Evolutionary conservation across 441 rosid genomes (phyloP).

Genomic region (Breynia disticha): DNA sequence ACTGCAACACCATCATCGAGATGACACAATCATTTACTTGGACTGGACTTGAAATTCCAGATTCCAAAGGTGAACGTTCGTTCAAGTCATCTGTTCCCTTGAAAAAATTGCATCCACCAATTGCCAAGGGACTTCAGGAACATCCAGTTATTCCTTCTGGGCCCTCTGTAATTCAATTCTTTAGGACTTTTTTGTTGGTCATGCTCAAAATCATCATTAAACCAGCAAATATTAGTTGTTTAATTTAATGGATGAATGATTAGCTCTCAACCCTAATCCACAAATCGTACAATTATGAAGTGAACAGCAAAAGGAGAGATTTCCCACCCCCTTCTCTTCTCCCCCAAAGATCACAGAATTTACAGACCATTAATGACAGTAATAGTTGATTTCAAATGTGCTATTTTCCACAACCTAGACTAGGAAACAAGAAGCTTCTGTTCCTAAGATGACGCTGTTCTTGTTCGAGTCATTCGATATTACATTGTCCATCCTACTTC

Average conservation of each 20-base stretch:
- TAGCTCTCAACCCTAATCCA: too few species aligned
- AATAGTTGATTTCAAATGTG: constrained; percentile 16
- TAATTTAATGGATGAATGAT: too few species aligned
- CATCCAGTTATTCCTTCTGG: too few species aligned
- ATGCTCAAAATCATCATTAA: too few species aligned
- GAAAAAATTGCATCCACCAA: neutral
- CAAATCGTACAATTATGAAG: too few species aligned
- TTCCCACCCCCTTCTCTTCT: too few species aligned
- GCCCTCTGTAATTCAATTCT: too few species aligned
- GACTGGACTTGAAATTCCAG: neutral
- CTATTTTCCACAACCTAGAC: constrained; percentile 5
- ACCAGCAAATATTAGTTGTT: too few species aligned
- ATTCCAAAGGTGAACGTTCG: neutral
- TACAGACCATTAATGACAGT: constrained; percentile 27
- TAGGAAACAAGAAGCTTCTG: constrained; percentile 17
- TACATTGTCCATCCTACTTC: constrained; percentile 69
- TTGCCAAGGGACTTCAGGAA: too few species aligned
- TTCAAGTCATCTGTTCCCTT: constrained; percentile 2
- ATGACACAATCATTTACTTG: constrained; percentile 7
- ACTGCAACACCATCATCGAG: neutral
- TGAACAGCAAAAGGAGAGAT: constrained; percentile 11
- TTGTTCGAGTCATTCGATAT: constrained; percentile 30
- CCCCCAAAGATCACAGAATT: constrained; percentile 24
- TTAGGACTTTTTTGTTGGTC: too few species aligned
- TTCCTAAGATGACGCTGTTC: constrained; percentile 24